phyloP scores from a whole-genome alignment of 176 grass and related monocot genomes.

The Tillandsia fasciculata region DNA sequence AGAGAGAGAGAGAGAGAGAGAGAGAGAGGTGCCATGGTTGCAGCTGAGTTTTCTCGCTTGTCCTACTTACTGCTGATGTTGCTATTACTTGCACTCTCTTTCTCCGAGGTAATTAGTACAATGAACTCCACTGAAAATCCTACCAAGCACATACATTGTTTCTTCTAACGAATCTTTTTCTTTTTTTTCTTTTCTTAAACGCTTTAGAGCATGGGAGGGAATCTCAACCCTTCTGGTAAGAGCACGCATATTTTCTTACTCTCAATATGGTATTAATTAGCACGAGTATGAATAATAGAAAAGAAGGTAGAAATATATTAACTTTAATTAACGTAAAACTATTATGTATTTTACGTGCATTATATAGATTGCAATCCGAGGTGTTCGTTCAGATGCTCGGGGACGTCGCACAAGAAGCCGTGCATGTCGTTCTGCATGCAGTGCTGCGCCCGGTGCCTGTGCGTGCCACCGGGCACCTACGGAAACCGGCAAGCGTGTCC shows the following conservation, averaged over 20 bases:
- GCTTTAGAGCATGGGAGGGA: not conserved
- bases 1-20: not conserved
- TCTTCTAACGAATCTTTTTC: not conserved
- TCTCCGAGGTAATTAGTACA: not conserved
- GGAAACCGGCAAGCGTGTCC: constrained; percentile 49
- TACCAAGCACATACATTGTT: not conserved
- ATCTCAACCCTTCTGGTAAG: not conserved
- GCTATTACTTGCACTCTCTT: not conserved
- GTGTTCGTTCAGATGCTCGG: constrained; percentile 34
- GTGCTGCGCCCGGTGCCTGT: constrained; percentile 49
- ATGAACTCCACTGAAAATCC: not conserved
- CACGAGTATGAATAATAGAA: too few species aligned
- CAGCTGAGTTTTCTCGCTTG: not conserved
- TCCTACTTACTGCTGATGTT: not conserved
- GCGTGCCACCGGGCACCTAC: constrained; percentile 48
- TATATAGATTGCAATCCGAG: constrained; percentile 8
- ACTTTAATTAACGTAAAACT: too few species aligned
- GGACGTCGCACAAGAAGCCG: constrained; percentile 44
- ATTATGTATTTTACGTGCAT: not conserved
- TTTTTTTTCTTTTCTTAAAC: not conserved
- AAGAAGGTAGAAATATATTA: too few species aligned
- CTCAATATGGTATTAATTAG: not conserved
- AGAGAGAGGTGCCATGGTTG: not conserved
- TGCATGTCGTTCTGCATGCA: constrained; percentile 54
- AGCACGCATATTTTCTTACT: not conserved